phyloP scores from a whole-genome alignment of 2,329 filamentous ascomycete genomes.

The Beauveria rudraprayagi region DNA sequence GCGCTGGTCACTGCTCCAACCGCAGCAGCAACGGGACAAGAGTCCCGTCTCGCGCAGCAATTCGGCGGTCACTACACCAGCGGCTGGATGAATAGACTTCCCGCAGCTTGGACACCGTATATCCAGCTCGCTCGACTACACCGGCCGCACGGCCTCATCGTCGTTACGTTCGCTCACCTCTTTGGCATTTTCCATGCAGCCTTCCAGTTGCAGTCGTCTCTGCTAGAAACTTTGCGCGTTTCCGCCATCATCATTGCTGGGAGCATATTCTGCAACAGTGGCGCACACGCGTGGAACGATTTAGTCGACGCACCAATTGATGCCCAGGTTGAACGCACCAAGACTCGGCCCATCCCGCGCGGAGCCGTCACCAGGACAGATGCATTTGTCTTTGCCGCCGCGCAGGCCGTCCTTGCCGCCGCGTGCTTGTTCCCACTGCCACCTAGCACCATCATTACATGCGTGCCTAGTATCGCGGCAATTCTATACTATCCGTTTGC shows the following conservation, averaged over 20 bases:
- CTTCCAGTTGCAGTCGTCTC: constrained; percentile 13
- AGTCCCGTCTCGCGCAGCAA: constrained; percentile 13
- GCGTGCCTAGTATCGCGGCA: constrained; percentile 21
- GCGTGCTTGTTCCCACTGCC: neutral
- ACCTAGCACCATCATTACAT: constrained; percentile 15
- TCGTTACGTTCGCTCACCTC: constrained; percentile 27
- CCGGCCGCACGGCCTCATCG: constrained; percentile 23
- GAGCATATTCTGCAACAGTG: constrained; percentile 26
- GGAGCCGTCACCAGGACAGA: constrained; percentile 22
- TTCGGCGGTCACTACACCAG: constrained; percentile 26
- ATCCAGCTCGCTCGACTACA: constrained; percentile 25
- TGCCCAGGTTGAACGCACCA: constrained; percentile 22
- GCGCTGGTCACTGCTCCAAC: too few relatives aligned
- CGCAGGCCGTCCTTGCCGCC: constrained; percentile 17
- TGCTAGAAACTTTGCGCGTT: neutral
- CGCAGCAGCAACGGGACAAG: neutral
- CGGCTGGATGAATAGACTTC: constrained; percentile 23
- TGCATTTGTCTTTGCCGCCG: constrained; percentile 23
- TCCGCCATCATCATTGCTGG: constrained; percentile 9
- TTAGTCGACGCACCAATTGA: constrained; percentile 27
- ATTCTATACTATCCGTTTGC: constrained; percentile 27
- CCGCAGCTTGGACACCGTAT: constrained; percentile 25
- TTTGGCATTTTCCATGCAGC: constrained; percentile 23
- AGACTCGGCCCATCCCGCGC: constrained; percentile 25
- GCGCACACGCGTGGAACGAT: constrained; percentile 27